Percentiles rank a stretch among this genome's conserved stretches.
Evolutionary conservation across 2,329 filamentous ascomycete genomes (phyloP).

Genomic region (Phoma herbarum): DNA sequence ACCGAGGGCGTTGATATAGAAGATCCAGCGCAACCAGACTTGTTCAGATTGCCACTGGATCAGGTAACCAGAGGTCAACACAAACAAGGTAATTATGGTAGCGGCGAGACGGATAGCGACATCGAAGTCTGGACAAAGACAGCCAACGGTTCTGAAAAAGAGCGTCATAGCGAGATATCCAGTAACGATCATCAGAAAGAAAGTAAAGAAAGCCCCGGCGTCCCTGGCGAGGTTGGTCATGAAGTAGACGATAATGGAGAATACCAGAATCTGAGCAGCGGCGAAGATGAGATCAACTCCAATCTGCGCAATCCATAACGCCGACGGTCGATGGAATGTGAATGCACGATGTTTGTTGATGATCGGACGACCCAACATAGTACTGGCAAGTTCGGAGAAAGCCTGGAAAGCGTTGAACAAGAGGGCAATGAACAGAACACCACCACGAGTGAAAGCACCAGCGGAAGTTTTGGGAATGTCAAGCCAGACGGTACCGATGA

Average conservation of each 20-base stretch:
- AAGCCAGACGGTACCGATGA: constrained; percentile 82
- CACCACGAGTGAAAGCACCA: constrained; percentile 82
- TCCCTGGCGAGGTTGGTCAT: constrained; percentile 58
- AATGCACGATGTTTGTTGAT: constrained; percentile 87
- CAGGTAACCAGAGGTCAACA: constrained; percentile 82
- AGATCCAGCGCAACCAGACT: constrained; percentile 84
- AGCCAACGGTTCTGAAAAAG: constrained; percentile 61
- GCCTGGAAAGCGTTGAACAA: constrained; percentile 90
- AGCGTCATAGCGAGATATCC: constrained; percentile 56
- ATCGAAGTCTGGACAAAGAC: constrained; percentile 81
- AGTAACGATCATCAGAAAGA: constrained; percentile 54
- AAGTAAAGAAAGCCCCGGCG: constrained; percentile 60
- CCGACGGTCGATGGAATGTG: constrained; percentile 82
- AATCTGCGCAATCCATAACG: constrained; percentile 84
- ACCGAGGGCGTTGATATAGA: constrained; percentile 80
- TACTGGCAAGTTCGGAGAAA: constrained; percentile 77
- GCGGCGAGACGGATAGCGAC: constrained; percentile 83
- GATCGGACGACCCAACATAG: constrained; percentile 79
- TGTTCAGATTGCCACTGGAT: constrained; percentile 81
- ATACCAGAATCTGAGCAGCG: constrained; percentile 68
- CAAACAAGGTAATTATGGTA: constrained; percentile 80
- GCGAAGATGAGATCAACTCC: constrained; percentile 79
- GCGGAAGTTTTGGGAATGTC: constrained; percentile 69
- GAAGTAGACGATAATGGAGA: constrained; percentile 60
- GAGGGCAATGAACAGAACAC: constrained; percentile 80